A percentile compares a stretch with the other conserved stretches of the same genome.
Conservation (phyloP, 352 stramenopile species). For the Globisporangium echinulatum region DNA sequence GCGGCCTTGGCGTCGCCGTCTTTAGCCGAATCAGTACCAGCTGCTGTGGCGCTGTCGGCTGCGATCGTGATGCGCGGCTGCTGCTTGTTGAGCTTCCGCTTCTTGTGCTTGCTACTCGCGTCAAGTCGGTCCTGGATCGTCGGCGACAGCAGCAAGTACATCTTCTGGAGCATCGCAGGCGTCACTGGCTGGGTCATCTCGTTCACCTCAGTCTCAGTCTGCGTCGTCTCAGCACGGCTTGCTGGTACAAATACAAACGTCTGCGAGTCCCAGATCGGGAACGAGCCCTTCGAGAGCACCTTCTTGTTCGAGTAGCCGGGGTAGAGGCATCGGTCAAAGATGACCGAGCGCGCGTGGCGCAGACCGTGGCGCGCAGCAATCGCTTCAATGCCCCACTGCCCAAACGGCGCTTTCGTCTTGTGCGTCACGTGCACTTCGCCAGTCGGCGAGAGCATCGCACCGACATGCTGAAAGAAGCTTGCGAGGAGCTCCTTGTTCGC, state of each 20-base stretch:
- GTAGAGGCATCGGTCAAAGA: constrained; percentile 92
- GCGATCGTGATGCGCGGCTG: constrained; percentile 9
- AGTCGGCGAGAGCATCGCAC: constrained; percentile 30
- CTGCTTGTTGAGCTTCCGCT: constrained; percentile 21
- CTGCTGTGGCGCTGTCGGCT: not conserved
- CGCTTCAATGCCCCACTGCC: constrained; percentile 79
- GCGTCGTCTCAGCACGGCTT: constrained; percentile 8
- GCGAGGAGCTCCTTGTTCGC: constrained; percentile 90
- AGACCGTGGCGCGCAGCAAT: constrained; percentile 50
- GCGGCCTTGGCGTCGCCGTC: not conserved
- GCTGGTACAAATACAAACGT: constrained; percentile 88
- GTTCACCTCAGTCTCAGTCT: not conserved
- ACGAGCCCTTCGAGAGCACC: constrained; percentile 92
- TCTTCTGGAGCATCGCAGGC: constrained; percentile 49
- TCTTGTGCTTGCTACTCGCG: constrained; percentile 43
- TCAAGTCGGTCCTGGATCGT: constrained; percentile 47
- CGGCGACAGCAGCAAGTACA: constrained; percentile 61
- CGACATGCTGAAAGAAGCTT: constrained; percentile 82
- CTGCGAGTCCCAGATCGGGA: constrained; percentile 95
- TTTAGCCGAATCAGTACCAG: not conserved
- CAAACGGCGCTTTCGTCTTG: constrained; percentile 93
- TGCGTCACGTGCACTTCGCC: constrained; percentile 94
- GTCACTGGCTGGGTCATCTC: constrained; percentile 34
- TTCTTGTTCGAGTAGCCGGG: constrained; percentile 95
- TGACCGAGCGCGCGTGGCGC: constrained; percentile 61